Percentiles rank a stretch among this genome's conserved stretches.
Conservation (phyloP, 345 rosid species). For the Boechera divaricarpa region DNA sequence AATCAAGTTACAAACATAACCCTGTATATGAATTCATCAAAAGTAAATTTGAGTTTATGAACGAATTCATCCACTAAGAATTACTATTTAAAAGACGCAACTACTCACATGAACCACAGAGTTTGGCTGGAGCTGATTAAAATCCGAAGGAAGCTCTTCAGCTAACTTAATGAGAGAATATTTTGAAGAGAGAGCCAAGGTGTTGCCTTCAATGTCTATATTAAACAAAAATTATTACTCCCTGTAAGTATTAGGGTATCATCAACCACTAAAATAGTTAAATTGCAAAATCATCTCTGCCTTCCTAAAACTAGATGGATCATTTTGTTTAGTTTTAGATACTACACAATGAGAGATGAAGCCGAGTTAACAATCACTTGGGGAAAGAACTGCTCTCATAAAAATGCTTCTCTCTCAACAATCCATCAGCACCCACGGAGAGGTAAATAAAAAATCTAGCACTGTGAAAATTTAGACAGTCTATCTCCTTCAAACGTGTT, state of each 20-base stretch:
- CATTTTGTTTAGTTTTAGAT: neutral
- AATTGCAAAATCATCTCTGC: neutral
- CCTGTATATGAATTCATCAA: slow-evolving; percentile 54
- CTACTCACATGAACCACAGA: slow-evolving; percentile 75
- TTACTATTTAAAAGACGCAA: slow-evolving; percentile 26
- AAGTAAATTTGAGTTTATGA: slow-evolving; percentile 5
- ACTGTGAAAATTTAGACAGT: slow-evolving; percentile 3
- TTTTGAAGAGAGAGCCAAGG: slow-evolving; percentile 82
- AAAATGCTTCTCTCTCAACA: neutral
- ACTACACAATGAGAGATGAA: slow-evolving; percentile 8
- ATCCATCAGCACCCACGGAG: neutral
- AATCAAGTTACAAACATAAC: slow-evolving; percentile 86
- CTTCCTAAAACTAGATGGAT: slow-evolving; percentile 16
- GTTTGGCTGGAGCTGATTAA: slow-evolving; percentile 61
- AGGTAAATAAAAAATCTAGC: neutral
- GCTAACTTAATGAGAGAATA: slow-evolving; percentile 68
- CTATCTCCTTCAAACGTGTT: neutral
- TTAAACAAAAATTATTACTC: slow-evolving; percentile 25
- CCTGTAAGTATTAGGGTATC: neutral
- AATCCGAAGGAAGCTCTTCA: slow-evolving; percentile 75
- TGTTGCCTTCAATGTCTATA: slow-evolving; percentile 78
- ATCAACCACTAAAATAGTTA: slow-evolving; percentile 18
- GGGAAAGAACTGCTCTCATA: neutral
- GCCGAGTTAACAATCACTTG: slow-evolving; percentile 14
- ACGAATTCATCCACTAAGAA: slow-evolving; percentile 10